These are phyloP conservation scores for Saturnispora gosingensis DNA, from an alignment of 805 yeast genomes.

Conservation along the genomic window DNA sequence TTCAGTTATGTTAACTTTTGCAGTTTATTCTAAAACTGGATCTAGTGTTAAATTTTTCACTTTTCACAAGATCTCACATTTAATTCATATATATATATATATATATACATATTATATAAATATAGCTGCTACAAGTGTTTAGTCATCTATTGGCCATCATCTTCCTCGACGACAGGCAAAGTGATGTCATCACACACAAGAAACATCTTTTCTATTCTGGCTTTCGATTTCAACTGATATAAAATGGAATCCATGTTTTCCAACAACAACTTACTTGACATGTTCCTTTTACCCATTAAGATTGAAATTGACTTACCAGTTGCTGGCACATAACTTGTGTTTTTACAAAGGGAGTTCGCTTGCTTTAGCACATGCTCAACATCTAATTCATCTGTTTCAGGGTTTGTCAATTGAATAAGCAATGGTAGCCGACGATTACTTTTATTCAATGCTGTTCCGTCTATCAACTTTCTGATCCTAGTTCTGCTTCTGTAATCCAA, in stretches of 20 bases:
- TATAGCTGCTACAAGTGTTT: background rate
- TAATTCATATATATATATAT: background rate
- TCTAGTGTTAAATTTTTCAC: background rate
- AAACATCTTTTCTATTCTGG: slow-evolving; percentile 6
- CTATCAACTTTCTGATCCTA: slow-evolving; percentile 48
- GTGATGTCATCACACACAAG: slow-evolving; percentile 1
- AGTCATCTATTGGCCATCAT: background rate
- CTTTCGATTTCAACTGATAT: slow-evolving; percentile 32
- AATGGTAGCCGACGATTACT: slow-evolving; percentile 60
- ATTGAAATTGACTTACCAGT: slow-evolving; percentile 51
- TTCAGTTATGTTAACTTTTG: background rate
- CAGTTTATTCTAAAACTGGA: background rate
- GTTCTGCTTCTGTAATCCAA: slow-evolving; percentile 63
- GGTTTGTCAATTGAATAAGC: slow-evolving; percentile 52
- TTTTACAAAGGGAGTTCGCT: slow-evolving; percentile 51
- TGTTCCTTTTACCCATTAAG: slow-evolving; percentile 48
- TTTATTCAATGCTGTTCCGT: slow-evolving; percentile 47
- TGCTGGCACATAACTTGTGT: slow-evolving; percentile 54
- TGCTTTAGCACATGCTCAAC: slow-evolving; percentile 56
- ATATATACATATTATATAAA: background rate
- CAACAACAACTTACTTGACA: slow-evolving; percentile 34
- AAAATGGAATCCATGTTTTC: slow-evolving; percentile 45
- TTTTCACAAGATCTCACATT: background rate
- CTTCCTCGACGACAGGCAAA: slow-evolving; percentile 1
- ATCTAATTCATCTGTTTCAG: slow-evolving; percentile 51